Evolutionary conservation across 768 basidiomycete species (phyloP).

Genomic region (Amanita polypyramis): DNA sequence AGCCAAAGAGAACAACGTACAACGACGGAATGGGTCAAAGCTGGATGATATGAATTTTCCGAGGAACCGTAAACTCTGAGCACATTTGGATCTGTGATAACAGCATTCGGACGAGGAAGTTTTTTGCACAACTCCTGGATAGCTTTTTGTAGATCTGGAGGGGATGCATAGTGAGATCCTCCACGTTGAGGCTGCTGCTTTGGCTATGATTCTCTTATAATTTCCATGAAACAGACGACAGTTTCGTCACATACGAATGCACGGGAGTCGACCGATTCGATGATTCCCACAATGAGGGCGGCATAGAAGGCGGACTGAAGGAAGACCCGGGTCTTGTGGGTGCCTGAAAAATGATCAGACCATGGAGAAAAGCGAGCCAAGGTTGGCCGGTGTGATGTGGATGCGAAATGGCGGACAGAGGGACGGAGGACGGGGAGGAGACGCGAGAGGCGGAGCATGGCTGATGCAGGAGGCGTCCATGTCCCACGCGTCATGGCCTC

Average conservation of each 20-base stretch:
- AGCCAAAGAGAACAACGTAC: slow-evolving; percentile 17
- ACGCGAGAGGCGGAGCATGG: not conserved
- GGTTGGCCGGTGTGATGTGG: not conserved
- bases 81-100: slow-evolving; percentile 40
- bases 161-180: slow-evolving; percentile 30
- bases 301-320: slow-evolving; percentile 29
- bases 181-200: slow-evolving; percentile 5
- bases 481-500: not conserved
- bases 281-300: slow-evolving; percentile 20
- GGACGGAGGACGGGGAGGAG: not conserved
- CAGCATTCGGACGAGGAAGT: slow-evolving; percentile 35
- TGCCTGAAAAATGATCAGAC: slow-evolving; percentile 27
- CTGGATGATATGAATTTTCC: slow-evolving; percentile 57
- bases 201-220: slow-evolving; percentile 3
- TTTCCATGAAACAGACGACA: not conserved
- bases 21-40: slow-evolving; percentile 44
- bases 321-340: slow-evolving; percentile 19
- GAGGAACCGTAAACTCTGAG: slow-evolving; percentile 55
- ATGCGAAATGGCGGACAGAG: not conserved
- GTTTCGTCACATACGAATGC: slow-evolving; percentile 14
- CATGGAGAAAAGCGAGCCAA: slow-evolving; percentile 27
- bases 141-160: slow-evolving; percentile 34
- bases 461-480: no score
- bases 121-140: slow-evolving; percentile 39
- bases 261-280: slow-evolving; percentile 18